These are phyloP conservation scores for Termitomyces sp. DNA, from an alignment of 768 basidiomycete species.

Conservation along the genomic window DNA sequence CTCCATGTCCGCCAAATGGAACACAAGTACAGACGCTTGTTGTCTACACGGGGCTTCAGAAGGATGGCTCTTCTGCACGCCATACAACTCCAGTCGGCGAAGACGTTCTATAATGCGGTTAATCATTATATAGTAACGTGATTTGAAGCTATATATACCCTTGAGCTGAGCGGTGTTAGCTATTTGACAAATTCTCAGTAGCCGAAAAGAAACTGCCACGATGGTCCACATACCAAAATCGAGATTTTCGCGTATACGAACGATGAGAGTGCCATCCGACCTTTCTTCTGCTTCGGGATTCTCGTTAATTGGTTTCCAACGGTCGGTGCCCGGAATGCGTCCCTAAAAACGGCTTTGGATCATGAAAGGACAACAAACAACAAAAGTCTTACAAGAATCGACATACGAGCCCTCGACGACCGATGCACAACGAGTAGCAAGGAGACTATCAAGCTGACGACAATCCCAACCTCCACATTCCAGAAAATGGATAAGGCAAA, in stretches of 20 bases:
- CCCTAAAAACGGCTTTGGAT: slow-evolving; percentile 41
- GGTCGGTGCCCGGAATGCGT: slow-evolving; percentile 78
- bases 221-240: slow-evolving; percentile 66
- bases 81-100: slow-evolving; percentile 85
- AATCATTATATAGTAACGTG: neutral
- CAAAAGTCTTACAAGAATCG: slow-evolving; percentile 61
- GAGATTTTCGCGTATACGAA: slow-evolving; percentile 84
- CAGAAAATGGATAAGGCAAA: slow-evolving; percentile 85
- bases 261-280: slow-evolving; percentile 75
- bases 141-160: slow-evolving; percentile 32
- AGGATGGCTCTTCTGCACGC: slow-evolving; percentile 73
- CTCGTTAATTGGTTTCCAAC: slow-evolving; percentile 89
- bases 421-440: slow-evolving; percentile 86
- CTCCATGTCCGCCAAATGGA: slow-evolving; percentile 92
- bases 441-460: slow-evolving; percentile 83
- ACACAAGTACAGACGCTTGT: slow-evolving; percentile 73
- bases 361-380: neutral
- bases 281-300: slow-evolving; percentile 80
- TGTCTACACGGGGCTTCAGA: slow-evolving; percentile 79
- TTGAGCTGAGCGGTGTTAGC: slow-evolving; percentile 96
- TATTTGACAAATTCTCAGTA: slow-evolving; percentile 18
- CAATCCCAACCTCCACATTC: slow-evolving; percentile 89
- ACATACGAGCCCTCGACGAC: slow-evolving; percentile 85
- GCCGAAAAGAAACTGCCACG: neutral
- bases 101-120: slow-evolving; percentile 51